phyloP scores from a whole-genome alignment of 495 filamentous ascomycete genomes.

The Rhypophila decipiens region DNA sequence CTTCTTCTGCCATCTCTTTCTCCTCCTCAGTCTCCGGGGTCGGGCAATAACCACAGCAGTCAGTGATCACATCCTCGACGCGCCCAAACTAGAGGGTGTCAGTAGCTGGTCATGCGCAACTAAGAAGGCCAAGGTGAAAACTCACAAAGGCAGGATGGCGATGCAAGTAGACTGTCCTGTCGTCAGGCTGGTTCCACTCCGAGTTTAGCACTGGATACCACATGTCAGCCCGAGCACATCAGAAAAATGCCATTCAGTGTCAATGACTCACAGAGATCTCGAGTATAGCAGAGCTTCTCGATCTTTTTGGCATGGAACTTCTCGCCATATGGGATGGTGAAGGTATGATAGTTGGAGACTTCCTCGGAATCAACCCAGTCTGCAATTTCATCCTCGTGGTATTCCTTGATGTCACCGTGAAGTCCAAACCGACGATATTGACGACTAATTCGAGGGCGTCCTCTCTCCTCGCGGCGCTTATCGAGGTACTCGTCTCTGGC shows the following conservation, averaged over 20 bases:
- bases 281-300: constrained; percentile 70
- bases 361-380: constrained; percentile 74
- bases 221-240: constrained; percentile 1
- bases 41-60: constrained; percentile 77
- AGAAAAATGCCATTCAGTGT: neutral
- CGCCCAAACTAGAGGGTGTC: constrained; percentile 48
- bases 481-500: constrained; percentile 62
- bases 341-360: constrained; percentile 69
- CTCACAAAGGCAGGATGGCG: constrained; percentile 65
- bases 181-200: constrained; percentile 72
- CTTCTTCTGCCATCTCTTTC: constrained; percentile 58
- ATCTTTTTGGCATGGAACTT: constrained; percentile 66
- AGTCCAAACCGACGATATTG: constrained; percentile 19
- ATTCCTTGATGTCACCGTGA: constrained; percentile 61
- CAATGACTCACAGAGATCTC: constrained; percentile 50
- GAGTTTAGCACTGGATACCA: constrained; percentile 59
- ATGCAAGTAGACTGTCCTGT: constrained; percentile 66
- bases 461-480: constrained; percentile 61
- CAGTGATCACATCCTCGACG: constrained; percentile 59
- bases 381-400: constrained; percentile 67
- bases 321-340: constrained; percentile 69
- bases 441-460: constrained; percentile 45
- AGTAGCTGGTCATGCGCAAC: neutral
- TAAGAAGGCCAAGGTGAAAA: neutral
- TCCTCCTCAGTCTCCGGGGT: constrained; percentile 62